Conservation (phyloP, 2,329 filamentous ascomycete species). For the Aspergillus terreus region DNA sequence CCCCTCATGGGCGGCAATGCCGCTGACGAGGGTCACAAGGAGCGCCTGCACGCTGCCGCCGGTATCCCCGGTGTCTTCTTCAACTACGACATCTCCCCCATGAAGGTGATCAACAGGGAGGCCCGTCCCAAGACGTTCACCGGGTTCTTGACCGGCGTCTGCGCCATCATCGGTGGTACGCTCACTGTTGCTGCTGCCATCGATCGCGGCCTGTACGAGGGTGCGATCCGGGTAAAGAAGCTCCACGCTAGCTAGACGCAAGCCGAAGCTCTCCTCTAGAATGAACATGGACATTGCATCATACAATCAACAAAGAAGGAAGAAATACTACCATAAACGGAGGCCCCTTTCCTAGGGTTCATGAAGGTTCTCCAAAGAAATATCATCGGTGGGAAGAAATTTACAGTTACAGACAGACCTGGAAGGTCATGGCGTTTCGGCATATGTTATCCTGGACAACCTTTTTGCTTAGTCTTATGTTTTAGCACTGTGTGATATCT, state of each 20-base stretch:
- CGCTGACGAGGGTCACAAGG: conserved; percentile 81
- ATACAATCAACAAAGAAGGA: not conserved
- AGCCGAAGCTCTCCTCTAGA: too few relatives aligned
- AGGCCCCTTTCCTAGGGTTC: not conserved
- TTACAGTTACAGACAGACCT: not conserved
- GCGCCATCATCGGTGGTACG: conserved; percentile 90
- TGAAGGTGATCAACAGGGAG: conserved; percentile 99
- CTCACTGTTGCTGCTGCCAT: conserved; percentile 92
- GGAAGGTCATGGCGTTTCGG: conserved; percentile 7
- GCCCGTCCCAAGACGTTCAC: conserved; percentile 83
- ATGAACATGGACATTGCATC: too few relatives aligned
- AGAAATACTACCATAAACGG: not conserved
- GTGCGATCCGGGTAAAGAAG: conserved; percentile 80
- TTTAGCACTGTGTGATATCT: conserved; percentile 1
- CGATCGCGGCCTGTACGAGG: conserved; percentile 89
- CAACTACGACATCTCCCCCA: conserved; percentile 97
- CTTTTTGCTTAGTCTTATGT: not conserved
- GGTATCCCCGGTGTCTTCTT: conserved; percentile 98
- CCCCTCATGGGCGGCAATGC: conserved; percentile 81
- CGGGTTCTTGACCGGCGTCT: conserved; percentile 89
- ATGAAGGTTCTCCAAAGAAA: not conserved
- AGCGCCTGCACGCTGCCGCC: conserved; percentile 81
- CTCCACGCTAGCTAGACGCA: conserved; percentile 54
- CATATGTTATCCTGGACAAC: conserved; percentile 1
- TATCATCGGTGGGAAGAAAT: conserved; percentile 4